A percentile compares a stretch with the other conserved stretches of the same genome.
These are phyloP conservation scores for Pleurozium schreberi DNA, from an alignment of 225 moss, liverwort and hornwort genomes.

Conservation along the genomic window DNA sequence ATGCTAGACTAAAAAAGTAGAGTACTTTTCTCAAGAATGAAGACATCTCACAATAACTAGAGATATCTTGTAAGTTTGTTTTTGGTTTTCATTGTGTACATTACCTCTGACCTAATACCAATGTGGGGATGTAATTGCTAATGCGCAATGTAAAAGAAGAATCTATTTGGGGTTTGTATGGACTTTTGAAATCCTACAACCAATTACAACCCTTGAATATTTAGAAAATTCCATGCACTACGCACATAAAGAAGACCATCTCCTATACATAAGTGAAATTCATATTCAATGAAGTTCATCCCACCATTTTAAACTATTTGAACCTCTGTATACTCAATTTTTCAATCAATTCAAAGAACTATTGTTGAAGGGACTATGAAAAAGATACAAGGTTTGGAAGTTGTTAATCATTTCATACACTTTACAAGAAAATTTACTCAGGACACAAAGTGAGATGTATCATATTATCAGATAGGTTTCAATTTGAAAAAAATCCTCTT, in stretches of 20 bases:
- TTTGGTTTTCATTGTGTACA: neutral
- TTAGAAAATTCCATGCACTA: neutral
- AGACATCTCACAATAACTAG: neutral
- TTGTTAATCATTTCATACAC: neutral
- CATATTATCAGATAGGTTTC: neutral
- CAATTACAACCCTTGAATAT: neutral
- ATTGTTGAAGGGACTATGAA: neutral
- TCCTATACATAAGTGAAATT: neutral
- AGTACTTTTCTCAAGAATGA: neutral
- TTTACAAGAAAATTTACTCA: neutral
- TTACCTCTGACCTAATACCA: neutral
- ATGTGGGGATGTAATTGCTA: rapidly evolving
- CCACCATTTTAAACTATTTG: neutral
- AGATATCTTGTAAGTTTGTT: neutral
- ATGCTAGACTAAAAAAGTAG: neutral
- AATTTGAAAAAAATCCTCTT: neutral
- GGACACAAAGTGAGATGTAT: neutral
- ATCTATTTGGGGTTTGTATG: neutral
- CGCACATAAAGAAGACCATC: neutral
- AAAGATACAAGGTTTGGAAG: neutral
- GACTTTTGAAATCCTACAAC: neutral
- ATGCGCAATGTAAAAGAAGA: neutral
- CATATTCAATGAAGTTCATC: neutral
- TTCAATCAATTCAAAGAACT: neutral
- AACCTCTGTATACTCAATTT: neutral